A percentile compares a stretch with the other conserved stretches of the same genome.
Evolutionary conservation across 164 flowering plant species (phyloP).

Genomic region (Liriodendron chinense): DNA sequence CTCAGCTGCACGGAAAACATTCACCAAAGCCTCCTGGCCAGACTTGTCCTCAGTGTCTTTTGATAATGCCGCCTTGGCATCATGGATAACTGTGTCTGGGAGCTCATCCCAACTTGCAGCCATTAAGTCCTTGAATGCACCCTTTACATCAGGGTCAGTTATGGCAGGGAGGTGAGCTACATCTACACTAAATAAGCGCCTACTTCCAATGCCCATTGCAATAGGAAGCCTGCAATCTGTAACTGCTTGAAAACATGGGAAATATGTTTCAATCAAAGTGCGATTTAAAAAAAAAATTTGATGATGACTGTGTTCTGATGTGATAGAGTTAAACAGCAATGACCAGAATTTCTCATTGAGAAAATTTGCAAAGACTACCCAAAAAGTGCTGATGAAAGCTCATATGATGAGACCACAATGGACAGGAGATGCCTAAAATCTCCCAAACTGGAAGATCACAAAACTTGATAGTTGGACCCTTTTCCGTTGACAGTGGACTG

Average conservation of each 20-base stretch:
- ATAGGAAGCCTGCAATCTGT: slow-evolving; percentile 39
- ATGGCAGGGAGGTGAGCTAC: slow-evolving; percentile 55
- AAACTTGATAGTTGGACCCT: too few relatives aligned
- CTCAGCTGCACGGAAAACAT: slow-evolving; percentile 84
- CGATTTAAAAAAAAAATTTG: background rate
- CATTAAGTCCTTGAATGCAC: slow-evolving; percentile 77
- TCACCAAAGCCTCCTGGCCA: slow-evolving; percentile 63
- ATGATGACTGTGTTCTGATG: too few relatives aligned
- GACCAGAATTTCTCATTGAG: background rate
- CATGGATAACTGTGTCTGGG: slow-evolving; percentile 48
- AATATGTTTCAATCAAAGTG: background rate
- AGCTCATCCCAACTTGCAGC: slow-evolving; percentile 83
- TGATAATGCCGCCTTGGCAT: slow-evolving; percentile 60
- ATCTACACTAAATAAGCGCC: slow-evolving; percentile 63
- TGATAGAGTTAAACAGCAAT: background rate
- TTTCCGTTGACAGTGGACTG: too few relatives aligned
- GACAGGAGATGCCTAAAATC: background rate
- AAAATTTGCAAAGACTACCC: background rate
- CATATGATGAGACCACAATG: background rate
- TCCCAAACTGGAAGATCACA: background rate
- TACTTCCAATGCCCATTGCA: slow-evolving; percentile 41
- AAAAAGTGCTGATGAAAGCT: background rate
- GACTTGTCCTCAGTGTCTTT: slow-evolving; percentile 67
- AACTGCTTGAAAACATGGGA: background rate
- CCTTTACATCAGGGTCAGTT: slow-evolving; percentile 60